Evolutionary conservation across 129 eudicot genomes (phyloP).

Genomic region (Tagetes patula): DNA sequence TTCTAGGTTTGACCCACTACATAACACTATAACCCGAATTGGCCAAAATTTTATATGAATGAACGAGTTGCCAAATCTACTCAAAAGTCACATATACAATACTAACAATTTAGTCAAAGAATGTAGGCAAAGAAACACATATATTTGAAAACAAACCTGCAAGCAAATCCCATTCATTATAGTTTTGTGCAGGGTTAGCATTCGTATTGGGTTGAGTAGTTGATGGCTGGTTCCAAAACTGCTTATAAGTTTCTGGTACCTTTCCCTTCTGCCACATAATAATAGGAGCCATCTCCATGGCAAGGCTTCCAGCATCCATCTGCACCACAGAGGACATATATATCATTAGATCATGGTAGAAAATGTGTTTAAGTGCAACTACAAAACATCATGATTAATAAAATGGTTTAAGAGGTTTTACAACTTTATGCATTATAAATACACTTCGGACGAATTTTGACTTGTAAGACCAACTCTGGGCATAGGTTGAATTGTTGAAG

Average conservation of each 20-base stretch:
- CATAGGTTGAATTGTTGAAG: conserved; percentile 4
- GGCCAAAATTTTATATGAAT: neutral
- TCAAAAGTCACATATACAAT: neutral
- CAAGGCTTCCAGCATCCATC: conserved; percentile 96
- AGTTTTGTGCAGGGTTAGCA: conserved; percentile 36
- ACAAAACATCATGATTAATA: neutral
- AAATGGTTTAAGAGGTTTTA: neutral
- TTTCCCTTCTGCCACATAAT: conserved; percentile 83
- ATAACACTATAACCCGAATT: neutral
- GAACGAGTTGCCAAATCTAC: neutral
- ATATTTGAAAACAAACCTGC: conserved; percentile 48
- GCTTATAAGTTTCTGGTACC: conserved; percentile 70
- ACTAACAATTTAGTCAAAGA: neutral
- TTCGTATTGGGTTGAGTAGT: conserved; percentile 43
- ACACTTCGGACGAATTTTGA: neutral
- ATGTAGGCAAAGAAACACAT: neutral
- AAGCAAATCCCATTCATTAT: conserved; percentile 65
- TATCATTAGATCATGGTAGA: conserved; percentile 12
- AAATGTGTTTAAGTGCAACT: neutral
- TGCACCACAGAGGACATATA: conserved; percentile 27
- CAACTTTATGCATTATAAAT: neutral
- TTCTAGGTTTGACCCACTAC: neutral
- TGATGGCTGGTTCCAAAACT: conserved; percentile 73
- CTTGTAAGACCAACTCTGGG: neutral
- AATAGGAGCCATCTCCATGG: conserved; percentile 88